Evolutionary conservation across 2,329 filamentous ascomycete species (phyloP), one percentile per base, ranked within the genome.

Genomic region (Aureobasidium sp.): DNA sequence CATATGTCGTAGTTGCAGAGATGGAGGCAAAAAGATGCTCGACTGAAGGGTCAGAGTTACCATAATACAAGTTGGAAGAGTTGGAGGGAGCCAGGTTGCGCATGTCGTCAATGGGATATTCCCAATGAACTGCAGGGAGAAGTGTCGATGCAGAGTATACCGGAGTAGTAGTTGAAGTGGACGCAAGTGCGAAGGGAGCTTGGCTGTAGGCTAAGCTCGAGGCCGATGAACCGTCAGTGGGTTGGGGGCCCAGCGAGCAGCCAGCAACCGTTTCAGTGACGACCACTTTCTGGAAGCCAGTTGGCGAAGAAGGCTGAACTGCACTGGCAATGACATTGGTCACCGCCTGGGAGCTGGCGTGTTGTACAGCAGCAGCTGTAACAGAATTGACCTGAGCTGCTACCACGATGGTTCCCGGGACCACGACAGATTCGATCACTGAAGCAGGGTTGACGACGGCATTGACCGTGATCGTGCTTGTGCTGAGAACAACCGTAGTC

Each of bases 111-210:
- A 37, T n/a, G 14, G 37, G 38, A 16, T 41, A 42, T 6, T 53
- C 29, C 38, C 39, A 53, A 19, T 53, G 49, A 12, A 53, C 49
- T 17, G 39, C 49, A 3, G 49, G 49, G 3, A 42, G 27, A 14
- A 53, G 38, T n/a, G 49, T 53, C 1, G 47, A 39, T 30, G 47
- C 47, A 3, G 24, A 34, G 16, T 50, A 50, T 1, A 24, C 27
- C 1, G 32, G n/a, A 6, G 32, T 10, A 8, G 30, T 34, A 14
- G 17, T 37, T 8, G 32, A 25, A 14, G 44, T 30, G 16, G 44
- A 12, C 11, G 21, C 32, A 35, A 37, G 6, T 16, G 19, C 44
- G 21, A 35, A 25, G n/a, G 21, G 21, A 7, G 38, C 38, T 22
- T 41, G 38, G 19, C 38, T 19, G 22, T 21, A 19, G n/a, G n/a